Evolutionary conservation across 352 stramenopile genomes (phyloP).

Genomic region (Phytophthora sansomeana): DNA sequence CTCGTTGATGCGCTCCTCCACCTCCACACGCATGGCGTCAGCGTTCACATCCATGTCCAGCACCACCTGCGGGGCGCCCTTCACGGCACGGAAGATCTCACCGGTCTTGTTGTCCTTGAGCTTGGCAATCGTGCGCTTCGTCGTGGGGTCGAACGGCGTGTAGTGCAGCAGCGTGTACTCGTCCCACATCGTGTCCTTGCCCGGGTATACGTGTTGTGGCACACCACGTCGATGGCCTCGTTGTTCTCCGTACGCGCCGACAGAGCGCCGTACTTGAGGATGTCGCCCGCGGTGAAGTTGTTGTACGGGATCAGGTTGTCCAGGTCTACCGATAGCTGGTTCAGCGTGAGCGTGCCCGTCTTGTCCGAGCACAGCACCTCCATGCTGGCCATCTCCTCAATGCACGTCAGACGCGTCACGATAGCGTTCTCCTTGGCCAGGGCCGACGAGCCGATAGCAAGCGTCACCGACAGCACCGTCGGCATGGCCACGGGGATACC

Average conservation of each 20-base stretch:
- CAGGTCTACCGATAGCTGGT: slow-evolving; percentile 95
- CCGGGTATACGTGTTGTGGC: slow-evolving; percentile 82
- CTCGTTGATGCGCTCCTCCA: slow-evolving; percentile 88
- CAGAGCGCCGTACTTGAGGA: slow-evolving; percentile 68
- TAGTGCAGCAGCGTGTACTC: slow-evolving; percentile 83
- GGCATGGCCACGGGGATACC: slow-evolving; percentile 95
- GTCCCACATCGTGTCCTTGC: slow-evolving; percentile 81
- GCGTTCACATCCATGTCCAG: slow-evolving; percentile 83
- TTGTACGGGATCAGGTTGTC: slow-evolving; percentile 87
- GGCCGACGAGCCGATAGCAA: slow-evolving; percentile 92
- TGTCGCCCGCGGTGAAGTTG: slow-evolving; percentile 61
- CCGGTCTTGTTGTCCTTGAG: slow-evolving; percentile 83
- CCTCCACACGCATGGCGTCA: slow-evolving; percentile 58
- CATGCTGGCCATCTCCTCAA: slow-evolving; percentile 94
- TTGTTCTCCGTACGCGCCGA: slow-evolving; percentile 79
- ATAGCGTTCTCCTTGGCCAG: slow-evolving; percentile 93
- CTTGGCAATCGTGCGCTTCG: slow-evolving; percentile 94
- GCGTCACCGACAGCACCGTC: slow-evolving; percentile 91
- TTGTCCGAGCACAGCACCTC: slow-evolving; percentile 96
- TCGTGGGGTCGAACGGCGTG: slow-evolving; percentile 85
- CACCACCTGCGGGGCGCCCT: slow-evolving; percentile 93
- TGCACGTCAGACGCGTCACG: slow-evolving; percentile 91
- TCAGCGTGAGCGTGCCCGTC: slow-evolving; percentile 95
- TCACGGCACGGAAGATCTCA: slow-evolving; percentile 91
- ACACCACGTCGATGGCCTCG: slow-evolving; percentile 79